A percentile compares a stretch with the other conserved stretches of the same genome.
Evolutionary conservation across 768 basidiomycete genomes (phyloP).

Genomic region (Pleurotus ostreatus): DNA sequence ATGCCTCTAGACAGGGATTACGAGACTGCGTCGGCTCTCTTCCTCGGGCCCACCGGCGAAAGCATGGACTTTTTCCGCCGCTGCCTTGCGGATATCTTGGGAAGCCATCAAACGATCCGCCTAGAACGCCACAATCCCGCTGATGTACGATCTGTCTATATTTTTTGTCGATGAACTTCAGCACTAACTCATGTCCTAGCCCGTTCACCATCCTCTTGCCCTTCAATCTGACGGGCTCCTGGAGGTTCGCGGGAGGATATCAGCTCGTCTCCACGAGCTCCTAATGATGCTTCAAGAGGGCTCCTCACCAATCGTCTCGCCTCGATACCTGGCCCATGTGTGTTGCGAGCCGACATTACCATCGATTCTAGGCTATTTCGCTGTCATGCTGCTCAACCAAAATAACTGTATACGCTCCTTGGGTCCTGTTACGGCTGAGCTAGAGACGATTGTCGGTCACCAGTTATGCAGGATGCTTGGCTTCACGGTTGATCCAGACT

Average conservation of each 20-base stretch:
- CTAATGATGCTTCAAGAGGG: slow-evolving; percentile 20
- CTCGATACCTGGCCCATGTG: slow-evolving; percentile 39
- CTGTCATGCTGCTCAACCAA: slow-evolving; percentile 30
- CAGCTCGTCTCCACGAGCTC: slow-evolving; percentile 13
- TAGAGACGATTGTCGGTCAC: slow-evolving; percentile 35
- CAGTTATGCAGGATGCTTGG: slow-evolving; percentile 39
- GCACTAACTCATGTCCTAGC: not conserved
- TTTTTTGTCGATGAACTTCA: not conserved
- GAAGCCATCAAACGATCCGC: not conserved
- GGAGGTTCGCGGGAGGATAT: slow-evolving; percentile 16
- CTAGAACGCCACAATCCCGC: not conserved
- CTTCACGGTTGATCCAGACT: slow-evolving; percentile 16
- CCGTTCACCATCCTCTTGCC: slow-evolving; percentile 12
- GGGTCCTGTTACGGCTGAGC: slow-evolving; percentile 31
- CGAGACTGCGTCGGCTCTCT: not conserved
- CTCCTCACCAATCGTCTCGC: slow-evolving; percentile 35
- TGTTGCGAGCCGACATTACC: slow-evolving; percentile 28
- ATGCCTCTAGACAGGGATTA: not conserved
- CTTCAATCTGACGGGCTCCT: slow-evolving; percentile 8
- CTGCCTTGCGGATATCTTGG: not conserved
- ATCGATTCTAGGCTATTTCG: slow-evolving; percentile 23
- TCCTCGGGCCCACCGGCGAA: not conserved
- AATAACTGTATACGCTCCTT: slow-evolving; percentile 42
- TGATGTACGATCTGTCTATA: not conserved
- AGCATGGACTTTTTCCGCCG: not conserved